Evolutionary conservation across 495 filamentous ascomycete genomes (phyloP).

Genomic region (Penicillium egyptiacum): DNA sequence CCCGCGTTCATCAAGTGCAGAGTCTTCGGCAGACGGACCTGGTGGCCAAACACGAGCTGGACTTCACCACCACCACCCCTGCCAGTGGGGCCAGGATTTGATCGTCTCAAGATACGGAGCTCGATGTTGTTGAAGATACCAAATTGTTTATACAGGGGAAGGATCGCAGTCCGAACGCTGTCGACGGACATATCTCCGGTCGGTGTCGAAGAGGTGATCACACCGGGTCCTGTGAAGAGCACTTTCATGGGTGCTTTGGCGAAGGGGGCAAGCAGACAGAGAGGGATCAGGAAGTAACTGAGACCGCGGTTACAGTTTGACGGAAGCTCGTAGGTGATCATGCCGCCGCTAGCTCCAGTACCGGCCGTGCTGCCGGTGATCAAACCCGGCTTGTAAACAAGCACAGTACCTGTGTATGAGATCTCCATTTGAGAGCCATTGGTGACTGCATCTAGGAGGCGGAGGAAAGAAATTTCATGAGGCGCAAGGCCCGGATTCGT

Average conservation of each 20-base stretch:
- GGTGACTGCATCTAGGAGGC: conserved; percentile 89
- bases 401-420: conserved; percentile 87
- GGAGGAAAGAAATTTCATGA: conserved; percentile 93
- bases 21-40: conserved; percentile 90
- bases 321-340: conserved; percentile 75
- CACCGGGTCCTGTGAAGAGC: conserved; percentile 82
- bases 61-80: conserved; percentile 86
- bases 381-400: conserved; percentile 87
- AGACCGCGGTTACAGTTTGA: conserved; percentile 73
- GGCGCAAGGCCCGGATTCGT: conserved; percentile 84
- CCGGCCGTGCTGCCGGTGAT: conserved; percentile 78
- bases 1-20: conserved; percentile 85
- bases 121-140: conserved; percentile 88
- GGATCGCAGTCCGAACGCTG: conserved; percentile 86
- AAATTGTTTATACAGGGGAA: conserved; percentile 87
- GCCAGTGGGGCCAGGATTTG: conserved; percentile 70
- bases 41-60: conserved; percentile 85
- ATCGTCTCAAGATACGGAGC: conserved; percentile 74
- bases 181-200: conserved; percentile 86
- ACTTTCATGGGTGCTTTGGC: conserved; percentile 86
- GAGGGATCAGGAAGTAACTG: conserved; percentile 87
- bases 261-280: conserved; percentile 91
- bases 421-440: conserved; percentile 95
- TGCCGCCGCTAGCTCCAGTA: conserved; percentile 64
- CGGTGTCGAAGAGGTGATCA: conserved; percentile 83